Evolutionary conservation across 805 yeast genomes (phyloP).

Genomic region (Candida verbasci): DNA sequence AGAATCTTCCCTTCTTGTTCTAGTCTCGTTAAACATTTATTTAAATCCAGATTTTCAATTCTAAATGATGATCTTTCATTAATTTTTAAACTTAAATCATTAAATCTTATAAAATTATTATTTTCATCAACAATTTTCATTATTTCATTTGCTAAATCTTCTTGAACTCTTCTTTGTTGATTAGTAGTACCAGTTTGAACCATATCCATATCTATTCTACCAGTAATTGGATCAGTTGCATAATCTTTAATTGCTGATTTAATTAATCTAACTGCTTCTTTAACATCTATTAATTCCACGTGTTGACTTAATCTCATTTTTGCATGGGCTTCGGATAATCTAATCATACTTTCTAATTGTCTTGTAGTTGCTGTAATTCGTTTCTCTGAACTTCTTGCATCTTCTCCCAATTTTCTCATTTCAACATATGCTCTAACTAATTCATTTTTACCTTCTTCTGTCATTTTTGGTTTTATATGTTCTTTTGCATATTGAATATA

Average conservation of each 20-base stretch:
- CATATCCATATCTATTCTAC: slow-evolving; percentile 94
- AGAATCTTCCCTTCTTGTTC: slow-evolving; percentile 67
- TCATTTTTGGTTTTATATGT: slow-evolving; percentile 71
- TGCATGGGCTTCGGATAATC: slow-evolving; percentile 95
- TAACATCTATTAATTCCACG: slow-evolving; percentile 79
- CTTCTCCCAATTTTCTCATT: slow-evolving; percentile 94
- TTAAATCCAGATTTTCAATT: slow-evolving; percentile 67
- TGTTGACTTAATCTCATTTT: slow-evolving; percentile 76
- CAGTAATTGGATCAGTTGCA: slow-evolving; percentile 97
- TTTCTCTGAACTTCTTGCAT: slow-evolving; percentile 76
- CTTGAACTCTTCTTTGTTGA: slow-evolving; percentile 74
- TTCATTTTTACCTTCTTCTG: slow-evolving; percentile 76
- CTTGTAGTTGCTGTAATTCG: slow-evolving; percentile 97
- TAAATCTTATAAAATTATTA: slow-evolving; percentile 49
- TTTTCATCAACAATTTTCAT: slow-evolving; percentile 49
- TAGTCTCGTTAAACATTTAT: slow-evolving; percentile 62
- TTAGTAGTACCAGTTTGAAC: slow-evolving; percentile 94
- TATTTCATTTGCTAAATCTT: slow-evolving; percentile 65
- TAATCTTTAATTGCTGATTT: slow-evolving; percentile 94
- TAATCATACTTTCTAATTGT: slow-evolving; percentile 92
- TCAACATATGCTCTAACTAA: slow-evolving; percentile 85
- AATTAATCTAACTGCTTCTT: slow-evolving; percentile 90
- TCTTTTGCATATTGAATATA: slow-evolving; percentile 96
- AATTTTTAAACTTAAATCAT: slow-evolving; percentile 53
- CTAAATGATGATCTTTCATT: slow-evolving; percentile 62